Conservation (phyloP, 768 basidiomycete genomes). For the Leccinum variicolor region DNA sequence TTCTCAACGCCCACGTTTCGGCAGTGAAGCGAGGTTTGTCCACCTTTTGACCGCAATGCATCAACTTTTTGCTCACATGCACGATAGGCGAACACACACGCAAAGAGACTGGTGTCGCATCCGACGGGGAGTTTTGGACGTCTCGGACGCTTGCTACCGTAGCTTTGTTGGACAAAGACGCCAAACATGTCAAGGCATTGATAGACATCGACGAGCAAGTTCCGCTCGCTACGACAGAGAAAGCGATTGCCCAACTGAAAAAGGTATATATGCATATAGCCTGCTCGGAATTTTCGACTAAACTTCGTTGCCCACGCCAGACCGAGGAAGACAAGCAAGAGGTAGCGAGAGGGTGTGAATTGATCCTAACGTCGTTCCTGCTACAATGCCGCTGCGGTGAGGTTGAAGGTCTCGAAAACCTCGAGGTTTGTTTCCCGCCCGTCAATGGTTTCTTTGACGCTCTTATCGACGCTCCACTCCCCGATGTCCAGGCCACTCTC, state of each 20-base stretch:
- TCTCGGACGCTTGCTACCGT: conserved; percentile 59
- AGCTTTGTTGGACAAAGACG: conserved; percentile 55
- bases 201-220: conserved; percentile 57
- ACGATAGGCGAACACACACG: conserved; percentile 42
- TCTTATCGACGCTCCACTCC: neutral
- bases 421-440: conserved; percentile 49
- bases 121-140: conserved; percentile 80
- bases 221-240: conserved; percentile 43
- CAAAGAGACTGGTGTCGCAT: conserved; percentile 59
- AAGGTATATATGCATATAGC: conserved; percentile 34
- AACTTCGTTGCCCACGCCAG: conserved; percentile 3
- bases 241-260: conserved; percentile 39
- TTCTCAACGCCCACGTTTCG: conserved; percentile 59
- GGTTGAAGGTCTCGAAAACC: conserved; percentile 53
- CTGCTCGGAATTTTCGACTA: neutral
- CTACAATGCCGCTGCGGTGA: conserved; percentile 70
- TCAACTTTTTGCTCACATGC: neutral
- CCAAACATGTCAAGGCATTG: conserved; percentile 60
- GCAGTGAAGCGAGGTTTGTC: conserved; percentile 50
- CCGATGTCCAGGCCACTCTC: conserved; percentile 49
- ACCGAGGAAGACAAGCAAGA: conserved; percentile 14
- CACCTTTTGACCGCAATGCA: neutral
- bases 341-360: conserved; percentile 58
- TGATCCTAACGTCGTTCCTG: conserved; percentile 67
- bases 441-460: neutral